Evolutionary conservation across 1,139 yeast species (phyloP).

Genomic region (Pichia inconspicua): DNA sequence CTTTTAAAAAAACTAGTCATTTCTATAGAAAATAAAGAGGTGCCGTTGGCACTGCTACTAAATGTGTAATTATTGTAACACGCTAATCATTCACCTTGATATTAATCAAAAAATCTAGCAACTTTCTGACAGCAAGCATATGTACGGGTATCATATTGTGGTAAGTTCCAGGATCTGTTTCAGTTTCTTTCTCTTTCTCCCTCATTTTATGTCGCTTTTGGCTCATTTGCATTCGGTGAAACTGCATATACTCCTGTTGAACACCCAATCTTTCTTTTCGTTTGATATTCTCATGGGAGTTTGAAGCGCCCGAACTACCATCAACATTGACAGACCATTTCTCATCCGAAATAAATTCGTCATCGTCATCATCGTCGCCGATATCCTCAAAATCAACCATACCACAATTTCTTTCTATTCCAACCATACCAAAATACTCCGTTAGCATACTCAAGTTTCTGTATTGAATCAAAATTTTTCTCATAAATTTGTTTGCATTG

Average conservation of each 20-base stretch:
- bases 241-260: slow-evolving; percentile 15
- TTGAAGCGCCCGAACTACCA: not conserved
- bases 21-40: not conserved
- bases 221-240: slow-evolving; percentile 14
- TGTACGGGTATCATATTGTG: slow-evolving; percentile 69
- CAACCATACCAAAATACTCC: slow-evolving; percentile 36
- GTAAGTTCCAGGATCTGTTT: slow-evolving; percentile 1
- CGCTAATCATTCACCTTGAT: slow-evolving; percentile 27
- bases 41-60: not conserved
- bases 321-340: not conserved
- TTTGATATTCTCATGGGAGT: slow-evolving; percentile 16
- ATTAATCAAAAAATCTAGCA: slow-evolving; percentile 41
- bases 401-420: slow-evolving; percentile 14
- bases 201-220: slow-evolving; percentile 7
- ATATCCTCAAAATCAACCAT: slow-evolving; percentile 32
- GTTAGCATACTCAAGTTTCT: slow-evolving; percentile 44
- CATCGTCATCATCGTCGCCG: slow-evolving; percentile 28
- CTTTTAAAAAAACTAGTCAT: not conserved
- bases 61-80: not conserved
- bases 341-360: slow-evolving; percentile 2
- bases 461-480: slow-evolving; percentile 56
- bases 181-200: slow-evolving; percentile 7
- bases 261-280: slow-evolving; percentile 17
- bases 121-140: slow-evolving; percentile 64
- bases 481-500: slow-evolving; percentile 49